These are phyloP conservation scores for Neospermospora avenae DNA, from an alignment of 2,329 filamentous ascomycete species.

Conservation along the genomic window DNA sequence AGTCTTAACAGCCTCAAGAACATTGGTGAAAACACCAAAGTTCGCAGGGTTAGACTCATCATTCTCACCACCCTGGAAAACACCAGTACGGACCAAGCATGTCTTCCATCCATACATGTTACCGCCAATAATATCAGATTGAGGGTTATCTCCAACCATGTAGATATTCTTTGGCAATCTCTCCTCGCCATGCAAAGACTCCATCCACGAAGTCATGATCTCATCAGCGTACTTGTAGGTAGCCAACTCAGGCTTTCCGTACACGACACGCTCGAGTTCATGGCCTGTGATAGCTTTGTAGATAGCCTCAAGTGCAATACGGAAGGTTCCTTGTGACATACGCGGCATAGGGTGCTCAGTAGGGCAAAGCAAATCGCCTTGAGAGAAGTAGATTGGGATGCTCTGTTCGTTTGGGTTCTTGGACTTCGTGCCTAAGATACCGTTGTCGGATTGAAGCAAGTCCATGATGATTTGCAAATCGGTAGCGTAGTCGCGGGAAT, in stretches of 20 bases:
- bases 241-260: slow-evolving; percentile 70
- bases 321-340: slow-evolving; percentile 73
- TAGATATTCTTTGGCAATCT: slow-evolving; percentile 66
- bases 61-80: slow-evolving; percentile 74
- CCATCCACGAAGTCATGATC: slow-evolving; percentile 72
- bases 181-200: slow-evolving; percentile 70
- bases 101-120: slow-evolving; percentile 85
- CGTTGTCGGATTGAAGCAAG: slow-evolving; percentile 65
- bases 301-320: slow-evolving; percentile 69
- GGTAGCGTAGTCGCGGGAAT: slow-evolving; percentile 70
- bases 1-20: slow-evolving; percentile 66
- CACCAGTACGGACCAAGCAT: slow-evolving; percentile 72
- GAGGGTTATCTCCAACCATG: slow-evolving; percentile 75
- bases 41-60: slow-evolving; percentile 74
- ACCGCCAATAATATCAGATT: slow-evolving; percentile 70
- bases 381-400: slow-evolving; percentile 73
- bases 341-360: slow-evolving; percentile 63
- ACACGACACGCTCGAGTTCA: slow-evolving; percentile 72
- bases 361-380: slow-evolving; percentile 62
- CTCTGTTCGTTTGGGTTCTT: slow-evolving; percentile 63
- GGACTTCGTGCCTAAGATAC: slow-evolving; percentile 60
- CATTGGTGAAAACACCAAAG: slow-evolving; percentile 73
- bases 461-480: slow-evolving; percentile 77
- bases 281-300: slow-evolving; percentile 67
- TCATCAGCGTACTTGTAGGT: slow-evolving; percentile 80